These are phyloP conservation scores for Hymenoscyphus occultus DNA, from an alignment of 2,329 filamentous ascomycete genomes.

Conservation along the genomic window DNA sequence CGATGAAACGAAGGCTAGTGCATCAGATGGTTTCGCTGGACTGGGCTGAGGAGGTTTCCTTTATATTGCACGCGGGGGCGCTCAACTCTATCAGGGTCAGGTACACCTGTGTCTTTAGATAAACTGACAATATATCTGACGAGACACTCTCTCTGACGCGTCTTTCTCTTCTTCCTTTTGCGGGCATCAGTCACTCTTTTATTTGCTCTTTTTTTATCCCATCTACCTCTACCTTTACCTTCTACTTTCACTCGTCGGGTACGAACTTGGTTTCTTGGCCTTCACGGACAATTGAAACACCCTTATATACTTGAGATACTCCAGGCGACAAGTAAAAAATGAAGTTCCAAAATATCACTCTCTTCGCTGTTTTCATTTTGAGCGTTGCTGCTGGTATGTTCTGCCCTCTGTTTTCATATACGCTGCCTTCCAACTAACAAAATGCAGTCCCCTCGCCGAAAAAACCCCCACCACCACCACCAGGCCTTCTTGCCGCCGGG, in stretches of 20 bases:
- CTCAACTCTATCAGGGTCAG: neutral
- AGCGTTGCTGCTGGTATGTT: neutral
- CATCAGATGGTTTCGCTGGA: conserved; percentile 5
- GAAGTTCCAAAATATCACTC: neutral
- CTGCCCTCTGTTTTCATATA: neutral
- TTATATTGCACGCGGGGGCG: neutral
- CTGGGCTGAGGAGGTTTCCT: neutral
- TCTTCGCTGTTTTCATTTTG: neutral
- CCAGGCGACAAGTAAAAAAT: neutral
- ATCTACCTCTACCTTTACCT: neutral
- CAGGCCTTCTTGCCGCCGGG: neutral
- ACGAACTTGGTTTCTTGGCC: neutral
- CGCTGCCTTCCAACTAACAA: neutral
- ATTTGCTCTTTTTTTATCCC: neutral
- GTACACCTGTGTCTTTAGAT: neutral
- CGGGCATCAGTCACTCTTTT: conserved; percentile 1
- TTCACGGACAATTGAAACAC: neutral
- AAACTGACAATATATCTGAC: conserved; percentile 1
- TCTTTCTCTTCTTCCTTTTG: neutral
- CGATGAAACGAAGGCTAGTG: conserved; percentile 5
- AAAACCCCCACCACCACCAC: neutral
- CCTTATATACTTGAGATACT: neutral
- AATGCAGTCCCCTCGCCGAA: neutral
- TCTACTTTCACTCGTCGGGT: neutral
- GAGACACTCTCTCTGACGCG: neutral